Evolutionary conservation across 2,329 filamentous ascomycete species (phyloP), one percentile per base, ranked within the genome.

Genomic region (Neospermospora avenae): DNA sequence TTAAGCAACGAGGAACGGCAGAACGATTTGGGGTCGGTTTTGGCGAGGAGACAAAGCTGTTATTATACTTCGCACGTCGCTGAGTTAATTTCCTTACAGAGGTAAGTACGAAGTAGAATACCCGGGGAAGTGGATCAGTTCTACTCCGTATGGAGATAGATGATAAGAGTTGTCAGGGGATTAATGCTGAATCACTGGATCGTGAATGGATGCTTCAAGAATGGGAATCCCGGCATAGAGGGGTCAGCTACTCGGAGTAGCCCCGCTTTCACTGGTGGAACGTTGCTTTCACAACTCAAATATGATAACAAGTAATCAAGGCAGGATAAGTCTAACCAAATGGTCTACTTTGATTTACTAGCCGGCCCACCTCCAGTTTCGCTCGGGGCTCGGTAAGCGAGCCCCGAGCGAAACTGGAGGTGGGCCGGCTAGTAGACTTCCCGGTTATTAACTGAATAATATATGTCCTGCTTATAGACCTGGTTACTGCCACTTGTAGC

Each of bases 261-360:
- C 20, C 35, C 49, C 49, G 37, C 49, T 41, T 53, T 53, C 49
- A 22, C 49, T 34, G 49, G 34, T 53, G 49, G 34, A 53, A 53
- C 34, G 49, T 53, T 53, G 34, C 48, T 37, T 25, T 53, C 20
- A 22, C 34, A 13, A 24, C 20, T 41, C 13, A 13, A 2, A 39
- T 39, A 3, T 22, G 3, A 6, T 51, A 18, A 35, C 31, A 10
- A 51, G 46, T 8, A 51, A 35, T 35, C 46, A 22, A 35, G 28
- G 20, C 46, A 25, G 22, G 46, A 51, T 14, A 35, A 18, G 5
- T 6, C 8, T 7, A 11, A 11, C 2, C 22, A n/a, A 14, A 24
- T 22, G 18, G 14, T 45, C n/a, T 25, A 10, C 22, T 25, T 6
- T 31, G n/a, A n/a, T n/a, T n/a, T n/a, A n/a, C n/a, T n/a, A n/a